Conservation (phyloP, 2,329 filamentous ascomycete species). For the Ceratocystis variospora region DNA sequence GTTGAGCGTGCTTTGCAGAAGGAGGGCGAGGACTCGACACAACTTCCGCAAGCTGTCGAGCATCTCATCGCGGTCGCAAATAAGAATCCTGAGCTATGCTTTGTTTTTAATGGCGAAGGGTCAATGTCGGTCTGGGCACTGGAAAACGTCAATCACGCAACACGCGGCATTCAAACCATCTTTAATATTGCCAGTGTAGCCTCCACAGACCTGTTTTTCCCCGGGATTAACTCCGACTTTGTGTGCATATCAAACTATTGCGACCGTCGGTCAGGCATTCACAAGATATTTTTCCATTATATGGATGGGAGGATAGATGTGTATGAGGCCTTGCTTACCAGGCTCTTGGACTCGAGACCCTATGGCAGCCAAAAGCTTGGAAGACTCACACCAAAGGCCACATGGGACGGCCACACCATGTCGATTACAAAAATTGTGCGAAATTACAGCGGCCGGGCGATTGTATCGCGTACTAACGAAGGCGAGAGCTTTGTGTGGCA, state of each 20-base stretch:
- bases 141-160: conserved; percentile 66
- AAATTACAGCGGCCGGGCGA: conserved; percentile 64
- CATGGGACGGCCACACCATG: conserved; percentile 74
- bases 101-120: conserved; percentile 70
- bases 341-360: conserved; percentile 57
- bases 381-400: conserved; percentile 47
- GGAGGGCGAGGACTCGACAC: conserved; percentile 20
- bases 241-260: conserved; percentile 11
- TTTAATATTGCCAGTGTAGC: conserved; percentile 77
- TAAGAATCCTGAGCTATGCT: conserved; percentile 70
- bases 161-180: conserved; percentile 51
- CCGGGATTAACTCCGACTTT: conserved; percentile 23
- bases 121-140: conserved; percentile 87
- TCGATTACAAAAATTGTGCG: conserved; percentile 76
- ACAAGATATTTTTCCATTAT: conserved; percentile 58
- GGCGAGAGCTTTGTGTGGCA: conserved; percentile 77
- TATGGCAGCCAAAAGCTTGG: conserved; percentile 37
- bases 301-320: conserved; percentile 77
- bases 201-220: conserved; percentile 37
- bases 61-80: conserved; percentile 79
- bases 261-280: conserved; percentile 7
- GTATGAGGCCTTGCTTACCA: conserved; percentile 63
- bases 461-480: conserved; percentile 66
- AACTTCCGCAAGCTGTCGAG: conserved; percentile 44
- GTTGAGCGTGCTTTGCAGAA: conserved; percentile 60